Conservation (phyloP, 2,329 filamentous ascomycete genomes). For the Lomentospora prolificans region DNA sequence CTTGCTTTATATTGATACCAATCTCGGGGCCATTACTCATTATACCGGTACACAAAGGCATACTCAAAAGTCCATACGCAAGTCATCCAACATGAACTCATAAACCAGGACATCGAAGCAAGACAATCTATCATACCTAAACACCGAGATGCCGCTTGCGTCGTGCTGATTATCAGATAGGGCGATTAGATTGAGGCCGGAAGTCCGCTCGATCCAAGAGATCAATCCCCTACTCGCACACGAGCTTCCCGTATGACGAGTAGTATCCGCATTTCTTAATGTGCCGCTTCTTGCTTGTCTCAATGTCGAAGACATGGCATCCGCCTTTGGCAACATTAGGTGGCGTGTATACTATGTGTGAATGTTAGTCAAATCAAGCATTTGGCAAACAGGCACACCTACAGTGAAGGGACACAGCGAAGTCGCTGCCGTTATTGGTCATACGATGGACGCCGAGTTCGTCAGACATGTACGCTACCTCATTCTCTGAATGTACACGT, state of each 20-base stretch:
- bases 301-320: constrained; percentile 71
- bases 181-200: background rate
- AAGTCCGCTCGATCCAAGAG: background rate
- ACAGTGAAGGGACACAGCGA: constrained; percentile 76
- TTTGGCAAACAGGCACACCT: constrained; percentile 19
- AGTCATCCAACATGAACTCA: background rate
- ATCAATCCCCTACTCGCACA: constrained; percentile 24
- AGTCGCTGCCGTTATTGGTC: constrained; percentile 62
- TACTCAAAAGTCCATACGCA: background rate
- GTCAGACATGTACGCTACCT: constrained; percentile 87
- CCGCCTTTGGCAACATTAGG: constrained; percentile 79
- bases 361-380: constrained; percentile 1
- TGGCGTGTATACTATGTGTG: constrained; percentile 66
- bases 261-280: constrained; percentile 63
- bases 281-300: constrained; percentile 64
- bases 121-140: background rate
- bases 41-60: background rate
- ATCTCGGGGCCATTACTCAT: background rate
- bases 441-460: constrained; percentile 79
- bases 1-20: background rate
- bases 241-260: constrained; percentile 48
- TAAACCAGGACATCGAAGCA: background rate
- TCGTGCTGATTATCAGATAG: background rate
- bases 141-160: background rate
- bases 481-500: constrained; percentile 57